phyloP scores from a whole-genome alignment of 1,139 yeast genomes.

The Groenewaldozyma auringiensis region DNA sequence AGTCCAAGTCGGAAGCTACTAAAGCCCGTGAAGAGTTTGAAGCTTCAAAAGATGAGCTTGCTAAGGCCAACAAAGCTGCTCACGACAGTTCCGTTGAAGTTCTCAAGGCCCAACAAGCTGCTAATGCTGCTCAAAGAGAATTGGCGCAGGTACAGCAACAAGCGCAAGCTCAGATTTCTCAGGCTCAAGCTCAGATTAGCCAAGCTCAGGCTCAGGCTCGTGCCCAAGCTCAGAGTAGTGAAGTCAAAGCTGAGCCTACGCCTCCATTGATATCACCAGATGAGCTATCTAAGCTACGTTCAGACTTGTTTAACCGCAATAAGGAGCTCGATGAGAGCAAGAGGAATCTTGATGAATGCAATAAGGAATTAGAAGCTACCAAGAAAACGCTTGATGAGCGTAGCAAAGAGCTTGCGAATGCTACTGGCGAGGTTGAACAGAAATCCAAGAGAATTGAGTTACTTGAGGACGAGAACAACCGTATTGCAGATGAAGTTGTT shows the following conservation, averaged over 20 bases:
- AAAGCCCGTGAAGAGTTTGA: constrained; percentile 20
- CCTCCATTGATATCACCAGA: not conserved
- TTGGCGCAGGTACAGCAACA: not conserved
- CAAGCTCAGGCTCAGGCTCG: not conserved
- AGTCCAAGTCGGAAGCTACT: constrained; percentile 18
- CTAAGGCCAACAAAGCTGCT: constrained; percentile 9
- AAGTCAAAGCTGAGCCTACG: not conserved
- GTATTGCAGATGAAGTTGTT: constrained; percentile 18
- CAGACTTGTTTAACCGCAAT: not conserved
- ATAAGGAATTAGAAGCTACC: constrained; percentile 13
- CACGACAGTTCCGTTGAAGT: constrained; percentile 4
- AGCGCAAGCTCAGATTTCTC: not conserved
- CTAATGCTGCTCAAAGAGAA: not conserved
- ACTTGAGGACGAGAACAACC: constrained; percentile 23
- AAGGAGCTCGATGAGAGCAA: constrained; percentile 14
- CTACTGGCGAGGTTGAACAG: constrained; percentile 7
- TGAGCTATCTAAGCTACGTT: not conserved
- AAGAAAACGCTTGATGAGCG: constrained; percentile 19
- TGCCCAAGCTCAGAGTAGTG: too few relatives aligned
- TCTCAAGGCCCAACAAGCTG: constrained; percentile 10
- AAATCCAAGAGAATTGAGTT: constrained; percentile 22
- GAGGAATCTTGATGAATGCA: constrained; percentile 13
- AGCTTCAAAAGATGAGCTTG: constrained; percentile 12
- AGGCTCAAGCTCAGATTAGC: not conserved
- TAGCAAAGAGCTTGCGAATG: constrained; percentile 14